These are phyloP conservation scores for Tagetes patula DNA, from an alignment of 129 eudicot species.

Conservation along the genomic window DNA sequence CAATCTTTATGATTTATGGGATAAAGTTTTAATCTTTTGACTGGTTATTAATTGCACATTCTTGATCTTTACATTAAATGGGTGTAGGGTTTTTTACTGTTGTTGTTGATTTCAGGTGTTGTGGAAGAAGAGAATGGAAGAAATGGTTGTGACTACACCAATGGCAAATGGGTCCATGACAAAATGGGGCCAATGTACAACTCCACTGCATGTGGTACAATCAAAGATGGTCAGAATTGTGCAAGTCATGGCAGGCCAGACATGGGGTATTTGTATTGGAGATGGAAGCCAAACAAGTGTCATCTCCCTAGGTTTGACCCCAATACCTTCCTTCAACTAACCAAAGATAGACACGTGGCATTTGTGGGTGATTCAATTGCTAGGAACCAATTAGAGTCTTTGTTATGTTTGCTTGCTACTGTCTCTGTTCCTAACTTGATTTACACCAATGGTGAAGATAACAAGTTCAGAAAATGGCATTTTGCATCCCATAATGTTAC, in stretches of 20 bases:
- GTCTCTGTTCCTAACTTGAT: conserved; percentile 52
- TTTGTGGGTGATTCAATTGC: conserved; percentile 97
- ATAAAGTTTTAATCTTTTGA: conserved; percentile 14
- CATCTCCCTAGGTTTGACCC: conserved; percentile 81
- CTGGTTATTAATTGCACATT: neutral
- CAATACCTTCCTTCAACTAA: conserved; percentile 50
- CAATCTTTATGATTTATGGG: neutral
- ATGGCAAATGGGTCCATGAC: conserved; percentile 80
- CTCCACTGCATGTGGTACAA: conserved; percentile 69
- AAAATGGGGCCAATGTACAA: conserved; percentile 70
- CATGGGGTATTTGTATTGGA: conserved; percentile 64
- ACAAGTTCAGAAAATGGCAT: conserved; percentile 84
- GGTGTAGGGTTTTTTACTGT: conserved; percentile 3
- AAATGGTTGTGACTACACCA: conserved; percentile 63
- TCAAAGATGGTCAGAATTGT: conserved; percentile 80
- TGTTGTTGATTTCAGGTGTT: conserved; percentile 3
- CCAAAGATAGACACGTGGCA: conserved; percentile 65
- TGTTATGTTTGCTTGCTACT: conserved; percentile 69
- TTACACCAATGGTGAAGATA: conserved; percentile 61
- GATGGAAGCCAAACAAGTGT: conserved; percentile 78
- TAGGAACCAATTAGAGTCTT: conserved; percentile 87
- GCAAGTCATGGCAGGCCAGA: conserved; percentile 81
- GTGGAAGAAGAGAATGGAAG: conserved; percentile 39
- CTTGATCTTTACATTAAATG: conserved; percentile 7
- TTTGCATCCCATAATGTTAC: conserved; percentile 65